Percentiles rank a stretch among this genome's conserved stretches.
Evolutionary conservation across 805 yeast genomes (phyloP).

Genomic region (Candida glaebosa): DNA sequence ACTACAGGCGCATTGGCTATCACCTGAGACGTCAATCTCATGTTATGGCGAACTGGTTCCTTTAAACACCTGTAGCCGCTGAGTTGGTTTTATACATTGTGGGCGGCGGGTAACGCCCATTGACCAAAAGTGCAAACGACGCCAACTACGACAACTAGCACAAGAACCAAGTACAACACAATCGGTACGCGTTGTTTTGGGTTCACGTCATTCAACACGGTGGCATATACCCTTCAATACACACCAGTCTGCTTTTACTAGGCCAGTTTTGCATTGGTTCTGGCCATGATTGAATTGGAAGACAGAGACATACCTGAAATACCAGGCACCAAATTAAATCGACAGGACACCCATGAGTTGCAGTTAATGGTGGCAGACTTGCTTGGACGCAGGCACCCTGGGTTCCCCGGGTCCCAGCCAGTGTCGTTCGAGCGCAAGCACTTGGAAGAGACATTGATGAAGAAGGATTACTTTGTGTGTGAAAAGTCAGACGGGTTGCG

Average conservation of each 20-base stretch:
- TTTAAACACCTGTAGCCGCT: too few relatives aligned
- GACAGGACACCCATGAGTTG: constrained; percentile 64
- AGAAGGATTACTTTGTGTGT: constrained; percentile 87
- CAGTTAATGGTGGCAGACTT: constrained; percentile 65
- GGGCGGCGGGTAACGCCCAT: too few relatives aligned
- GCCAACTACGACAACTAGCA: background rate
- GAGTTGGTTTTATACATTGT: too few relatives aligned
- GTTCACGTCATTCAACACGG: too few relatives aligned
- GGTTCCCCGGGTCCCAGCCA: constrained; percentile 94
- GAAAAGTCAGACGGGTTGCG: constrained; percentile 95
- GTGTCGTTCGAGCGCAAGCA: constrained; percentile 81
- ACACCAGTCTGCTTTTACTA: too few relatives aligned
- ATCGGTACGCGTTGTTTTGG: too few relatives aligned
- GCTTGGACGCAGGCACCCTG: constrained; percentile 49
- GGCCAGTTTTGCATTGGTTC: too few relatives aligned
- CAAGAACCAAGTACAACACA: background rate
- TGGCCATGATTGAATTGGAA: constrained; percentile 35
- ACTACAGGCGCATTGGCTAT: constrained; percentile 29
- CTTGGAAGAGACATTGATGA: constrained; percentile 54
- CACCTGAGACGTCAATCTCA: constrained; percentile 34
- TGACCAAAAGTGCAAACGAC: background rate
- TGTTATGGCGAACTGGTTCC: too few relatives aligned
- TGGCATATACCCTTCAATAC: too few relatives aligned
- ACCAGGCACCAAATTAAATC: constrained; percentile 81
- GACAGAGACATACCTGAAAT: constrained; percentile 70